Evolutionary conservation across 2,329 filamentous ascomycete species (phyloP), one percentile per base, ranked within the genome.

Genomic region (Verticillium tricorpus): DNA sequence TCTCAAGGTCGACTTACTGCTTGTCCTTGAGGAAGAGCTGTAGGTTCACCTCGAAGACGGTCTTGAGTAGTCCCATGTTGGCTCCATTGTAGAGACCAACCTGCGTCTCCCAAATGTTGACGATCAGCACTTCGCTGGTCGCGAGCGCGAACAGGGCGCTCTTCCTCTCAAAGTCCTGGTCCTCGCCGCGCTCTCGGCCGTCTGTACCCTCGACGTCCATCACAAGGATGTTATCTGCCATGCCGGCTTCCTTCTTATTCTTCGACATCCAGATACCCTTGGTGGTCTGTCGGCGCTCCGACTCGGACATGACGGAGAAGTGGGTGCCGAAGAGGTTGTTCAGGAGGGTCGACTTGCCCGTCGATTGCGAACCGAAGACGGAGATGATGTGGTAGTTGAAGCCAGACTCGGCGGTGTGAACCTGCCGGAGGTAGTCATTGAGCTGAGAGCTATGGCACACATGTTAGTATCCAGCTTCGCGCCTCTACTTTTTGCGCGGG

Each of bases 221-320:
- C 69, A 99, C 95, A 65, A 99, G 82, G 70, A 99, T 97, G 76
- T 99, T 99, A 71, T 97, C 92, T 60, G 94, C 93, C 93, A 98
- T 97, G 67, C 74, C 74, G 66, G 77, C 76, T 59, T 79, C 76
- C 68, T 83, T 82, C 81, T 96, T 97, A 78, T 98, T 98, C 81
- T 97, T 96, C 67, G 93, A 96, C 89, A 99, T 90, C 95, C 95
- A 99, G 74, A 99, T 99, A 73, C 95, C 95, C 82, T 98, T 99
- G 55, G 95, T 99, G 0, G 95, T 99, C 82, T 99, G 95, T 65
- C 93, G 89, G 67, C 95, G 87, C 76, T 97, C 93, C 65, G 88
- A 84, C 82, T 99, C 95, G 69, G 92, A 92, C 95, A 99, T 99
- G 73, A 99, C 94, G 68, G 92, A 94, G 80, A 99, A 99, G 62